phyloP scores from a whole-genome alignment of 225 moss, liverwort and hornwort genomes.

The Ulota crispa region DNA sequence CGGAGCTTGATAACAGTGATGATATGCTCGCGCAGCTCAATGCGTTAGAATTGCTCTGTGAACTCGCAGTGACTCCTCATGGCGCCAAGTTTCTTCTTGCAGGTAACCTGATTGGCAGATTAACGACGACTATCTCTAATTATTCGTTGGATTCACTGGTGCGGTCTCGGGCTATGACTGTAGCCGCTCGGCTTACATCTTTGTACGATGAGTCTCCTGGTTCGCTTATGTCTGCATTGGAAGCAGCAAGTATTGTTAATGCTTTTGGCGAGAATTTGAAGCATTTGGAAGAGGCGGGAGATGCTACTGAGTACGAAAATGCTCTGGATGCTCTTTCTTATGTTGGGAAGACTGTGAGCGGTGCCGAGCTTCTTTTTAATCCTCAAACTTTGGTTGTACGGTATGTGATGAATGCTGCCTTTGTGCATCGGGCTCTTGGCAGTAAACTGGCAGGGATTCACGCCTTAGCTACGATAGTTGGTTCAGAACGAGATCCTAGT shows the following conservation, averaged over 20 bases:
- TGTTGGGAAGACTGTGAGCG: constrained; percentile 62
- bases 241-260: constrained; percentile 57
- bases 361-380: constrained; percentile 75
- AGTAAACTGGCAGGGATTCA: constrained; percentile 78
- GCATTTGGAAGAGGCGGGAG: constrained; percentile 56
- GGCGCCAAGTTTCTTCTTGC: constrained; percentile 74
- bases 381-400: constrained; percentile 49
- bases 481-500: constrained; percentile 62
- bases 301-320: constrained; percentile 67
- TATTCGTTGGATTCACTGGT: constrained; percentile 53
- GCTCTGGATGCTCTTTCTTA: constrained; percentile 81
- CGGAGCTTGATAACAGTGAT: constrained; percentile 69
- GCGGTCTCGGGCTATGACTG: constrained; percentile 82
- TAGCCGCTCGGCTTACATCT: constrained; percentile 69
- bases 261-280: constrained; percentile 67
- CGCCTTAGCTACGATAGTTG: constrained; percentile 67
- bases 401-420: constrained; percentile 65
- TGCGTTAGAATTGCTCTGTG: constrained; percentile 86
- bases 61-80: constrained; percentile 62
- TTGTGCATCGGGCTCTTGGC: constrained; percentile 58
- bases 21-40: constrained; percentile 88
- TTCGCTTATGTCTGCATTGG: constrained; percentile 59
- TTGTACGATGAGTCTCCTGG: constrained; percentile 58
- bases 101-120: constrained; percentile 73
- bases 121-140: constrained; percentile 60